Evolutionary conservation across 176 grass and related monocot genomes (phyloP).

Genomic region (Eleusine indica): DNA sequence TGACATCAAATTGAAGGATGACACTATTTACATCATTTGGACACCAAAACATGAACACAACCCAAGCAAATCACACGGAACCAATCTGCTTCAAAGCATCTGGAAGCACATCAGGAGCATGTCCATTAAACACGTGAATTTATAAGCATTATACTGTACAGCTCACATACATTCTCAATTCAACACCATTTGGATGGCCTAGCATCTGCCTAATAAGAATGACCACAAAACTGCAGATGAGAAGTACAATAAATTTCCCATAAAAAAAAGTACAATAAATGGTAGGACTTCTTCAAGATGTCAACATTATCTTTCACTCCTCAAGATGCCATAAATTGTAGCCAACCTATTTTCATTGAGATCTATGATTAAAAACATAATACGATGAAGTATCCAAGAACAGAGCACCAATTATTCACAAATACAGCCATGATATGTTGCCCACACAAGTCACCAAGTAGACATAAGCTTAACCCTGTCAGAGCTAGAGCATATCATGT

Average conservation of each 20-base stretch:
- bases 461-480: background rate
- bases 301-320: background rate
- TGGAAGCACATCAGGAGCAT: background rate
- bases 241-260: background rate
- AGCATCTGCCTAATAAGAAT: background rate
- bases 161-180: background rate
- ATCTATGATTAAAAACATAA: background rate
- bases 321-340: background rate
- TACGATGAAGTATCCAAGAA: background rate
- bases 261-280: background rate
- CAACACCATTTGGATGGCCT: background rate
- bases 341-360: background rate
- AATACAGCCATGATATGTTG: background rate
- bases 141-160: background rate
- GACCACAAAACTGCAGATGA: background rate
- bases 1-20: background rate
- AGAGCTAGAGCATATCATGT: background rate
- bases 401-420: background rate
- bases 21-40: background rate
- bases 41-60: background rate
- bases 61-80: background rate
- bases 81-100: background rate
- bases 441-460: background rate
- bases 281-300: background rate
- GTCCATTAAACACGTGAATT: background rate